Conservation (phyloP, 768 basidiomycete species). For the Trametes cinnabarina region DNA sequence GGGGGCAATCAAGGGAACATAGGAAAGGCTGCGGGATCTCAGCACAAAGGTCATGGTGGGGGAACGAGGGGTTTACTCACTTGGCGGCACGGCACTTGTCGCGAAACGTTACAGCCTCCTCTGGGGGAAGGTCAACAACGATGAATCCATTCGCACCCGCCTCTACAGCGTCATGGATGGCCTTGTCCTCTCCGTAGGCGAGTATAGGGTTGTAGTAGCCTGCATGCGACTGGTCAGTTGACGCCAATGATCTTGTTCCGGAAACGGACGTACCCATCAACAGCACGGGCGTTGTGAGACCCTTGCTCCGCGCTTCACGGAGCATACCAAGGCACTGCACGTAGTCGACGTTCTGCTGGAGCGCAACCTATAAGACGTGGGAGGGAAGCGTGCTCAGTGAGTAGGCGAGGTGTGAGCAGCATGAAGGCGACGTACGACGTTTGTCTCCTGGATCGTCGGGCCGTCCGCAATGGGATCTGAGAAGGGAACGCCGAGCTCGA, state of each 20-base stretch:
- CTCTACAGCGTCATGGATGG: slow-evolving; percentile 83
- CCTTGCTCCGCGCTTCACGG: slow-evolving; percentile 74
- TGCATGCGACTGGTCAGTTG: slow-evolving; percentile 32
- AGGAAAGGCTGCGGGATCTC: slow-evolving; percentile 67
- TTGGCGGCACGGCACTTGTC: slow-evolving; percentile 77
- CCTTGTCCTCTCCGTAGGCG: slow-evolving; percentile 92
- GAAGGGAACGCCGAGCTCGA: slow-evolving; percentile 94
- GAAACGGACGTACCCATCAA: slow-evolving; percentile 70
- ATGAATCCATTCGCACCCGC: slow-evolving; percentile 98
- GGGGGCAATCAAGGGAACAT: slow-evolving; percentile 93
- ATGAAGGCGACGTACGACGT: slow-evolving; percentile 60
- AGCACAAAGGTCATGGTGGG: not conserved
- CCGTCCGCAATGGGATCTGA: slow-evolving; percentile 97
- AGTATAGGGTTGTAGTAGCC: slow-evolving; percentile 98
- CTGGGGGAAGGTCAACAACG: slow-evolving; percentile 95
- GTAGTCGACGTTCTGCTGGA: slow-evolving; percentile 80
- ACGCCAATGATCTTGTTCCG: not conserved
- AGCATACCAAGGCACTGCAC: slow-evolving; percentile 69
- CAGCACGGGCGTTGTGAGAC: slow-evolving; percentile 83
- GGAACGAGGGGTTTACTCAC: slow-evolving; percentile 45
- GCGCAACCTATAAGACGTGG: slow-evolving; percentile 59
- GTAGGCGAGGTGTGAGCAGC: not conserved
- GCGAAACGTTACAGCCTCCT: slow-evolving; percentile 90
- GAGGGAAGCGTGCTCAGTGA: slow-evolving; percentile 5
- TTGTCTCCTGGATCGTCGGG: slow-evolving; percentile 87